phyloP scores from a whole-genome alignment of 148 eudicot species.

The Rhododendron williamsianum region DNA sequence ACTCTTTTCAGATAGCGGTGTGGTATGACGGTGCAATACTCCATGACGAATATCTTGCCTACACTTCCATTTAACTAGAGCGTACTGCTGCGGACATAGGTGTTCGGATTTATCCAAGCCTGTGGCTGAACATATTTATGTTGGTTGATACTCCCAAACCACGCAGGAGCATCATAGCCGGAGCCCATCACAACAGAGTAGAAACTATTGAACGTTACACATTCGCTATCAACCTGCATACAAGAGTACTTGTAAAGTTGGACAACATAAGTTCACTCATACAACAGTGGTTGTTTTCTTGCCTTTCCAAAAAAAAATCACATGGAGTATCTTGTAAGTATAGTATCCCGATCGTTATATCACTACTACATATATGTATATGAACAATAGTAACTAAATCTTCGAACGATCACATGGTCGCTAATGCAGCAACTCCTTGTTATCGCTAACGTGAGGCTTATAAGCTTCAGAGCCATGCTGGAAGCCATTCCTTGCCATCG shows the following conservation, averaged over 20 bases:
- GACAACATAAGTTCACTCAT: background rate
- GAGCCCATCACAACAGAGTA: no score
- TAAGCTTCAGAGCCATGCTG: constrained; percentile 29
- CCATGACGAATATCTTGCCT: no score
- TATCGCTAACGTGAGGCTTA: background rate
- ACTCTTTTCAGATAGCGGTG: no score
- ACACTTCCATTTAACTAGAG: no score
- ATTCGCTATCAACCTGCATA: background rate
- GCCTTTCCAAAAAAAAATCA: background rate
- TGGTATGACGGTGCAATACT: no score
- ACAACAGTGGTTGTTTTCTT: background rate
- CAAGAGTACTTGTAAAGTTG: background rate
- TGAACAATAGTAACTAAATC: background rate
- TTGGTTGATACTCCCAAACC: no score
- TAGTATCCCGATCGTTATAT: no score
- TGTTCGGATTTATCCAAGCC: no score
- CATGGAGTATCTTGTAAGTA: background rate
- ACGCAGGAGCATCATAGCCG: no score
- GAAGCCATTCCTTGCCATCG: constrained; percentile 71
- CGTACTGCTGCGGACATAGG: no score
- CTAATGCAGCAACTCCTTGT: background rate
- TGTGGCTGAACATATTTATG: no score
- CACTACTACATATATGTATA: background rate
- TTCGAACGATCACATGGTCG: background rate
- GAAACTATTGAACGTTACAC: no score